A percentile compares a stretch with the other conserved stretches of the same genome.
Evolutionary conservation across 768 basidiomycete genomes (phyloP).

Genomic region (Leccinellum rugosiceps): DNA sequence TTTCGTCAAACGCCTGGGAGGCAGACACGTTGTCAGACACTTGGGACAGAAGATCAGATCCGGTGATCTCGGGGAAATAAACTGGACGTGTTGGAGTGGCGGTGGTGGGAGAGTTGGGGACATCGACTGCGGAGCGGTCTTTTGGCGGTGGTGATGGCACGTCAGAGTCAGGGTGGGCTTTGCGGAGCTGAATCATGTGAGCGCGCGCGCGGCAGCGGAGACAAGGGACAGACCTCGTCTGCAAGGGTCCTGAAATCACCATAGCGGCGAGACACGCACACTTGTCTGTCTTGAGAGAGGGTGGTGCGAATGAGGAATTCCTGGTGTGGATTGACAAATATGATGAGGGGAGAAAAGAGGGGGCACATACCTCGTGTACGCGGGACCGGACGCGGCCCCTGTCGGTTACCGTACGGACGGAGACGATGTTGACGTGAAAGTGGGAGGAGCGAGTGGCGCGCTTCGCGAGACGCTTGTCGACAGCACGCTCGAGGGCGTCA

Average conservation of each 20-base stretch:
- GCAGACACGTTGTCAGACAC: conserved; percentile 46
- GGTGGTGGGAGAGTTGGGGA: conserved; percentile 29
- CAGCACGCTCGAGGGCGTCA: conserved; percentile 68
- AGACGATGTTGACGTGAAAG: conserved; percentile 91
- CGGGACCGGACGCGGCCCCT: conserved; percentile 84
- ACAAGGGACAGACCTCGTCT: conserved; percentile 57
- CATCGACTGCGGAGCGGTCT: conserved; percentile 70
- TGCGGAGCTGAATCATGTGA: conserved; percentile 60
- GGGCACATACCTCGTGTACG: conserved; percentile 74
- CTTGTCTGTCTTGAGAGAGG: conserved; percentile 65
- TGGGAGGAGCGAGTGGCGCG: conserved; percentile 45
- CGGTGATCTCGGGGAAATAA: not conserved
- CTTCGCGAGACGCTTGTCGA: conserved; percentile 58
- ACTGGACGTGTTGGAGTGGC: conserved; percentile 3
- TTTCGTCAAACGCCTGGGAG: not conserved
- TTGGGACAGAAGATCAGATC: conserved; percentile 52
- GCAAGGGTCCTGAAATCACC: conserved; percentile 92
- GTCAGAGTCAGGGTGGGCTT: conserved; percentile 80
- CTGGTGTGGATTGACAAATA: conserved; percentile 37
- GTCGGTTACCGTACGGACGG: conserved; percentile 78
- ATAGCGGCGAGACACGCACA: conserved; percentile 89
- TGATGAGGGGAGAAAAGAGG: not conserved
- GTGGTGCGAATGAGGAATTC: conserved; percentile 95
- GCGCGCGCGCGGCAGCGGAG: not conserved
- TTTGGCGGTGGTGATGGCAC: conserved; percentile 84